Base-by-base conservation (phyloP, 2,329 filamentous ascomycete genomes). In the Juglanconis sp. region DNA sequence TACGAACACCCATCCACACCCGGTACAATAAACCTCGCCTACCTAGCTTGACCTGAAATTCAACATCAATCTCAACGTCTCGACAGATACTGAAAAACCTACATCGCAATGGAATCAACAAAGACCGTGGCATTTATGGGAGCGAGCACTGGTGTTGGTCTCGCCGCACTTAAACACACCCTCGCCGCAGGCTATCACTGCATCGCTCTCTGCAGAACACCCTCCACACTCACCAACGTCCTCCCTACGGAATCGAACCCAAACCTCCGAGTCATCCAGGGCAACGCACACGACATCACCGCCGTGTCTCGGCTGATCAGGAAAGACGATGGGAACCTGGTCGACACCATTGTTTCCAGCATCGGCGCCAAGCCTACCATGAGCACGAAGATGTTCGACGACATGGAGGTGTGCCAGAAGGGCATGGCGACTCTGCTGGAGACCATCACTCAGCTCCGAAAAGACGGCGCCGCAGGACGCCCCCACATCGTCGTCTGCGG, bases 111-210 rank as follows among this genome's bases (percentile, higher is more conserved):
- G 30, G n/a, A 60, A 51, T 47, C 63, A 56, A 58, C 65, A 46
- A 76, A 78, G 63, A 76, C 79, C 3, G 69, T 83, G 58, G 74
- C 79, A 49, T 82, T 85, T 72, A 74, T 85, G 56, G 83, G 83
- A 61, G 79, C 81, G 47, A 83, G 78, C 30, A 77, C 76, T 38
- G 82, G 82, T 52, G 74, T 74, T 63, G 80, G 77, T 56, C 75
- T 82, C 59, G 71, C 79, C 3, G 73, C 76, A 15, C 77, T 85
- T 46, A 74, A 74, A 31, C 72, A 73, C 46, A 71, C 75, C 32
- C 76, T 85, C 8, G 72, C 74, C 15, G 77, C 76, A 10, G 77
- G 78, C 38, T 74, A 79, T 67, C 71, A 67, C 7, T 82, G 80
- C 70, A 71, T 78, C 53, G 81, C 78, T 50, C 74, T 85, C 40